phyloP scores from a whole-genome alignment of 148 eudicot genomes.

The Silene uniflora region DNA sequence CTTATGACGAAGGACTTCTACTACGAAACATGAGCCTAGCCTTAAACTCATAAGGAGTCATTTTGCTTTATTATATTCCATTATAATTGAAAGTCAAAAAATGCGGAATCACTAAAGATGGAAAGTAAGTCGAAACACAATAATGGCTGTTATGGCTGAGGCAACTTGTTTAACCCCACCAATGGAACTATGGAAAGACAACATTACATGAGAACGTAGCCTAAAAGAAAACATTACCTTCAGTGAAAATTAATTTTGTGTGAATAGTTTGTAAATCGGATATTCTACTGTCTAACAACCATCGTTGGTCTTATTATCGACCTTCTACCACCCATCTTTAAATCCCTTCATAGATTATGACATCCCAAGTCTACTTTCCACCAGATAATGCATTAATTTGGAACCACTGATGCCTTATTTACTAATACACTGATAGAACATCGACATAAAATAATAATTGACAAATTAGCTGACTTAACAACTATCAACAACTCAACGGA shows the following conservation, averaged over 20 bases:
- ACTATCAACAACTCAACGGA: not conserved
- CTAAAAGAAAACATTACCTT: not conserved
- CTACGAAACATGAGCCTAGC: not conserved
- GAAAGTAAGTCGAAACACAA: no score
- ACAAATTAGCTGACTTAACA: not conserved
- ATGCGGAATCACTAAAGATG: no score
- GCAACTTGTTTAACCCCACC: no score
- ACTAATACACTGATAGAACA: not conserved
- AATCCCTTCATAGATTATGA: not conserved
- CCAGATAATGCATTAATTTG: not conserved
- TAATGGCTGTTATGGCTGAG: no score
- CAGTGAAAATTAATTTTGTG: not conserved
- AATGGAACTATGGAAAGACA: no score
- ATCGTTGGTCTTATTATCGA: not conserved
- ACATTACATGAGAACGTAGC: no score
- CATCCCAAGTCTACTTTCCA: not conserved
- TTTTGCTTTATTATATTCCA: not conserved
- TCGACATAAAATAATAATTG: not conserved
- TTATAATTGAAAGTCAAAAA: not conserved
- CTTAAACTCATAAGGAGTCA: not conserved
- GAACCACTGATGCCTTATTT: not conserved
- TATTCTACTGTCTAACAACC: not conserved
- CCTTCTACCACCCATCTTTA: not conserved
- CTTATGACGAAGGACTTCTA: not conserved
- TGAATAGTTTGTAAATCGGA: not conserved